phyloP scores from a whole-genome alignment of 768 basidiomycete species.

The Cyclocybe aegerita region DNA sequence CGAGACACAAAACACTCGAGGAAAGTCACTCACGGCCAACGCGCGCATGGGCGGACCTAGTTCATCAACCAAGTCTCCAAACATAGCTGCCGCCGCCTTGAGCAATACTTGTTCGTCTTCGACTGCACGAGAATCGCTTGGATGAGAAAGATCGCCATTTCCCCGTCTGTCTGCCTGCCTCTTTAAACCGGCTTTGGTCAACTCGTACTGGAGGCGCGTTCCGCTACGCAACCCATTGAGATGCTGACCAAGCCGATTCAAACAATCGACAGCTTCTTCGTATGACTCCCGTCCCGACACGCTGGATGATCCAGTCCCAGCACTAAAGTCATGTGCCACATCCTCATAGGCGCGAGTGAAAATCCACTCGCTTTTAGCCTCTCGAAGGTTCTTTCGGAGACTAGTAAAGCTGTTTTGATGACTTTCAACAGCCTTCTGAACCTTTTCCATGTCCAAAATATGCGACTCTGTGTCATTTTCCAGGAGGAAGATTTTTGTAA shows the following conservation, averaged over 20 bases:
- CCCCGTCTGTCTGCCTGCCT: slow-evolving; percentile 19
- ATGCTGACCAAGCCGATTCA: slow-evolving; percentile 93
- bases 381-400: slow-evolving; percentile 80
- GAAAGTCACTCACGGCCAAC: slow-evolving; percentile 53
- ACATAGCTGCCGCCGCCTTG: slow-evolving; percentile 68
- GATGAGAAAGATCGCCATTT: slow-evolving; percentile 14
- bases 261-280: slow-evolving; percentile 81
- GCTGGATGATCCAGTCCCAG: slow-evolving; percentile 10
- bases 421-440: slow-evolving; percentile 77
- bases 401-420: slow-evolving; percentile 91
- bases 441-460: slow-evolving; percentile 55
- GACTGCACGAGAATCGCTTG: slow-evolving; percentile 4
- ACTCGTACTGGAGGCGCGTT: slow-evolving; percentile 78
- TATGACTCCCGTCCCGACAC: slow-evolving; percentile 57
- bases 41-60: slow-evolving; percentile 75
- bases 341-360: slow-evolving; percentile 27
- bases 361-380: slow-evolving; percentile 87
- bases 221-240: slow-evolving; percentile 86
- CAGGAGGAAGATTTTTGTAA: slow-evolving; percentile 85
- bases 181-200: slow-evolving; percentile 58
- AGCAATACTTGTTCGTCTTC: slow-evolving; percentile 43
- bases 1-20: neutral
- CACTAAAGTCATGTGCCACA: slow-evolving; percentile 21
- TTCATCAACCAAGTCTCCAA: slow-evolving; percentile 79
- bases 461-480: slow-evolving; percentile 57